Conservation (phyloP, 768 basidiomycete species). For the Kwoniella bestiolae region DNA sequence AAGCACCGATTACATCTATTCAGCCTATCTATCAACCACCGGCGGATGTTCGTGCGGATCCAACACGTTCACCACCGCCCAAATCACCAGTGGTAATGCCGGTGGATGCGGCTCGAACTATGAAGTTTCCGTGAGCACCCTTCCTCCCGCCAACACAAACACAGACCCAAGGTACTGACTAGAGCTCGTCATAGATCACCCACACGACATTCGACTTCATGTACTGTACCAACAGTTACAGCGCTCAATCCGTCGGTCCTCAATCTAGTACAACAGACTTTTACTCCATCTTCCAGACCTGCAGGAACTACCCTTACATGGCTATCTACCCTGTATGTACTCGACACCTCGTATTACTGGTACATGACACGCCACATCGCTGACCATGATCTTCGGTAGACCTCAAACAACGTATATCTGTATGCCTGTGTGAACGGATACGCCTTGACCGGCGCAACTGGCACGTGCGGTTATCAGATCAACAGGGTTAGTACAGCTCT, state of each 20-base stretch:
- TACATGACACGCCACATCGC: neutral
- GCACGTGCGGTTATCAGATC: slow-evolving; percentile 1
- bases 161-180: too few species aligned
- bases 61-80: neutral
- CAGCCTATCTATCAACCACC: neutral
- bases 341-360: neutral
- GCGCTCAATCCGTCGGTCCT: neutral
- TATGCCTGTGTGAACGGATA: slow-evolving; percentile 1
- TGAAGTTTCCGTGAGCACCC: slow-evolving; percentile 1
- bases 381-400: neutral
- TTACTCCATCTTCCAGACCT: neutral
- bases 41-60: slow-evolving; percentile 5
- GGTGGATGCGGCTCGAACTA: slow-evolving; percentile 2
- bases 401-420: neutral
- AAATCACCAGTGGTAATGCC: neutral
- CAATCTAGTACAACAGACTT: neutral
- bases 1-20: slow-evolving; percentile 1
- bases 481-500: neutral
- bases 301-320: neutral
- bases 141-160: neutral
- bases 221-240: neutral
- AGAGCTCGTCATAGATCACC: neutral
- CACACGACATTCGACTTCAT: neutral
- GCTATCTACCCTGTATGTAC: slow-evolving; percentile 1
- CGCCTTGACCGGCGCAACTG: neutral